phyloP scores from a whole-genome alignment of 2,329 filamentous ascomycete genomes.

The Aspergillus neotritici region DNA sequence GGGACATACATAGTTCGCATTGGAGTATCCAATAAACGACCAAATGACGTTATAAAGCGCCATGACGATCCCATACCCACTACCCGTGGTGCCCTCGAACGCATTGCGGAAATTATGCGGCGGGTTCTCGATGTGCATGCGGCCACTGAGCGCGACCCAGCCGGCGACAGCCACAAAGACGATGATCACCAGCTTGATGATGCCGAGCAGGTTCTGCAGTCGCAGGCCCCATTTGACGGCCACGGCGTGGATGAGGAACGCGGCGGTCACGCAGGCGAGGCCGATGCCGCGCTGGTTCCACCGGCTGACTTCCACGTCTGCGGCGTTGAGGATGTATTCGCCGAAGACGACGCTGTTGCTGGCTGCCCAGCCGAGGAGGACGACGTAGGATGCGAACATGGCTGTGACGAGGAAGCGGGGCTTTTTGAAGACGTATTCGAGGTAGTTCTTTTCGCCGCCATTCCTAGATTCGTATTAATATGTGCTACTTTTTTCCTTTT shows the following conservation, averaged over 20 bases:
- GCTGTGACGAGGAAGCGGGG: conserved; percentile 51
- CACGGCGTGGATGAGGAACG: conserved; percentile 45
- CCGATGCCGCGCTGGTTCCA: conserved; percentile 50
- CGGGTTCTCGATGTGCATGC: conserved; percentile 29
- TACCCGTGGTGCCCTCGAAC: conserved; percentile 34
- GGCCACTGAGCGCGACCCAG: conserved; percentile 37
- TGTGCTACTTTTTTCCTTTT: conserved; percentile 4
- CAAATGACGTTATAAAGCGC: conserved; percentile 59
- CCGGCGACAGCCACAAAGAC: conserved; percentile 43
- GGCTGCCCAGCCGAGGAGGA: conserved; percentile 48
- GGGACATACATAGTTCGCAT: conserved; percentile 54
- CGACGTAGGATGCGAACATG: conserved; percentile 49
- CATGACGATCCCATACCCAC: conserved; percentile 48
- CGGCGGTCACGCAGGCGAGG: conserved; percentile 42
- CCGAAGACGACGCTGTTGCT: conserved; percentile 51
- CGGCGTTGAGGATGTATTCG: conserved; percentile 48
- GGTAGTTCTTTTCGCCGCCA: conserved; percentile 51
- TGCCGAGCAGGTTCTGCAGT: conserved; percentile 46
- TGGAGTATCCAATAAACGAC: conserved; percentile 56
- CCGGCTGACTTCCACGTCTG: conserved; percentile 36
- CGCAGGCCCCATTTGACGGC: conserved; percentile 45
- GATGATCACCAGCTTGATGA: conserved; percentile 48
- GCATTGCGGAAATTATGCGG: conserved; percentile 36
- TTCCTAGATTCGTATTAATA: conserved; percentile 27
- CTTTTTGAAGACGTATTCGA: conserved; percentile 49